These are phyloP conservation scores for Strigomonas culicis DNA, from an alignment of 208 protist species.

Conservation along the genomic window DNA sequence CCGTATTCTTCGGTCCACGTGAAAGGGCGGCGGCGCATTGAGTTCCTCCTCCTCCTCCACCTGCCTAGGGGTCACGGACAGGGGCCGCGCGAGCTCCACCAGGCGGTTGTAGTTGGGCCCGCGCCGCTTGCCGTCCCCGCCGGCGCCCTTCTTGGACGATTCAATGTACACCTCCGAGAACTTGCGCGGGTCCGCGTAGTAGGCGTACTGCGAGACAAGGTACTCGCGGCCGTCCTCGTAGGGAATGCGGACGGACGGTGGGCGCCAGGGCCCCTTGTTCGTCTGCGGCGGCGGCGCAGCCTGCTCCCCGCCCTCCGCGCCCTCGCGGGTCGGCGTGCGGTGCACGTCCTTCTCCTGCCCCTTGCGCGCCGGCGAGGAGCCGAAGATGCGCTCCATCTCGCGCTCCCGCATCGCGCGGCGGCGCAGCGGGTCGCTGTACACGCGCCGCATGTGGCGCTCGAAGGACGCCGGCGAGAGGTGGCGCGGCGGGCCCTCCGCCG, in stretches of 20 bases:
- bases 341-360: not conserved
- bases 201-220: constrained; percentile 53
- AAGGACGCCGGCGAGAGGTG: constrained; percentile 24
- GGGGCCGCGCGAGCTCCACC: constrained; percentile 38
- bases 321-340: not conserved
- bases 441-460: constrained; percentile 45
- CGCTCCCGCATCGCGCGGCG: constrained; percentile 26
- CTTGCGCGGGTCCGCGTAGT: constrained; percentile 34
- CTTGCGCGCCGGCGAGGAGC: not conserved
- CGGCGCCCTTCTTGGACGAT: not conserved
- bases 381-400: constrained; percentile 39
- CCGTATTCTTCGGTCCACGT: constrained; percentile 36
- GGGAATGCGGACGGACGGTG: constrained; percentile 39
- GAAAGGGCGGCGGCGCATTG: constrained; percentile 42
- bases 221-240: constrained; percentile 43
- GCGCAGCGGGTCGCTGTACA: constrained; percentile 64
- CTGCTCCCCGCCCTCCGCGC: not conserved
- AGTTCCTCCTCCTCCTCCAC: constrained; percentile 27
- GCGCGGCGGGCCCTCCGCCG: constrained; percentile 3
- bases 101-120: constrained; percentile 32
- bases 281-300: constrained; percentile 14
- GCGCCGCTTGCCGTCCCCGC: constrained; percentile 14
- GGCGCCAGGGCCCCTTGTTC: constrained; percentile 48
- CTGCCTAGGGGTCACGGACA: constrained; percentile 33
- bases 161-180: constrained; percentile 23